These are phyloP conservation scores for Wickerhamomyces silvicola DNA, from an alignment of 805 yeast species.

Conservation along the genomic window DNA sequence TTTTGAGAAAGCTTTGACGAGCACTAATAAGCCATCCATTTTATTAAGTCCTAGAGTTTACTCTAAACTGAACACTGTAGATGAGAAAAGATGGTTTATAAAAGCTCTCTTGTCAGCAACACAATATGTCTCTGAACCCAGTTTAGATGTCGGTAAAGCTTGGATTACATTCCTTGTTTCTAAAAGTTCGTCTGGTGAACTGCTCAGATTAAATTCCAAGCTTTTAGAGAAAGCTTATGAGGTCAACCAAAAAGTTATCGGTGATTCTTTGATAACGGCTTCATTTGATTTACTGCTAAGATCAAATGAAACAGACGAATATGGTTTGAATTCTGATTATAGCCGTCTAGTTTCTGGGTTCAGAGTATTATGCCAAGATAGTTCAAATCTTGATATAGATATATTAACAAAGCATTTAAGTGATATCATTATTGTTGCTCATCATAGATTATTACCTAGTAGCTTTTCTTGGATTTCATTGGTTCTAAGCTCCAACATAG, in stretches of 20 bases:
- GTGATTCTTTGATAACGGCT: slow-evolving; percentile 39
- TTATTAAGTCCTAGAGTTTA: slow-evolving; percentile 41
- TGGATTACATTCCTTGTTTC: slow-evolving; percentile 46
- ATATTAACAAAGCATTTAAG: slow-evolving; percentile 29
- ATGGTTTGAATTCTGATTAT: slow-evolving; percentile 18
- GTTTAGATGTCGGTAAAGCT: slow-evolving; percentile 30
- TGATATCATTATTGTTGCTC: slow-evolving; percentile 37
- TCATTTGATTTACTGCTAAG: slow-evolving; percentile 25
- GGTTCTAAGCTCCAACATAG: slow-evolving; percentile 49
- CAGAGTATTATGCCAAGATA: slow-evolving; percentile 29
- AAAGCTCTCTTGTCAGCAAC: slow-evolving; percentile 36
- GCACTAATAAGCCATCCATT: slow-evolving; percentile 40
- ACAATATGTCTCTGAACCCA: slow-evolving; percentile 12
- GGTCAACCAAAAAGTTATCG: slow-evolving; percentile 32
- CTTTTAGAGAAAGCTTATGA: slow-evolving; percentile 28
- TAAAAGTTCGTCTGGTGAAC: slow-evolving; percentile 13
- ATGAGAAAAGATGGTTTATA: slow-evolving; percentile 48
- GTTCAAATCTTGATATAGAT: slow-evolving; percentile 11
- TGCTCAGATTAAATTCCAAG: slow-evolving; percentile 7
- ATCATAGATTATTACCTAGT: slow-evolving; percentile 34
- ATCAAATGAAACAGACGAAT: slow-evolving; percentile 8
- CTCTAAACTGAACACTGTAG: slow-evolving; percentile 38
- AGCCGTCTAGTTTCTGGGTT: slow-evolving; percentile 31
- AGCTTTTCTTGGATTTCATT: slow-evolving; percentile 72
- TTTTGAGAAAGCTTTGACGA: slow-evolving; percentile 28